Conservation (phyloP, 371 early-diverging fungal species). For the Parasitella parasitica region DNA sequence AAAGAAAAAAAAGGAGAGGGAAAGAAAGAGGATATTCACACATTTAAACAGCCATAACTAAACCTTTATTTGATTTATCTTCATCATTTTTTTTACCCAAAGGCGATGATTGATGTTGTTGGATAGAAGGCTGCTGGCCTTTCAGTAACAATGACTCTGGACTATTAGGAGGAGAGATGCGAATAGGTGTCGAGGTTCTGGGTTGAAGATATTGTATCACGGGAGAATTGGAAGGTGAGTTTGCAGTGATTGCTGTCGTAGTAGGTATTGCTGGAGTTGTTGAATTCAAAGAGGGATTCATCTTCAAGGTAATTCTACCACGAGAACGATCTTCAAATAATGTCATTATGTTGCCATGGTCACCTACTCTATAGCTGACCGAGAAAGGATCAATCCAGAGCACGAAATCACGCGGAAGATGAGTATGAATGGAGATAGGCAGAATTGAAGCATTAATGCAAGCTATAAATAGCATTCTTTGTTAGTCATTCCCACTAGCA, state of each 20-base stretch:
- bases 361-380: conserved; percentile 78
- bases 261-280: not conserved
- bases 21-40: not conserved
- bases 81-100: conserved; percentile 3
- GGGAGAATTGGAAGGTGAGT: conserved; percentile 16
- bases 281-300: conserved; percentile 24
- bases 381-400: conserved; percentile 84
- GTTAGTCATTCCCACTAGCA: not conserved
- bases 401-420: conserved; percentile 74
- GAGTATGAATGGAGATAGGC: conserved; percentile 22
- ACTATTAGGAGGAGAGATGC: conserved; percentile 50
- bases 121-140: not conserved
- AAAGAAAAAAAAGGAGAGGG: not conserved
- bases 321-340: conserved; percentile 70
- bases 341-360: conserved; percentile 71
- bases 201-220: conserved; percentile 35
- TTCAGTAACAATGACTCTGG: conserved; percentile 21
- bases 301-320: conserved; percentile 52
- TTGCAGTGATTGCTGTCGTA: conserved; percentile 9
- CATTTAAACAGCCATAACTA: conserved; percentile 14
- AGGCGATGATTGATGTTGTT: conserved; percentile 1
- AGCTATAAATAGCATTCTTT: conserved; percentile 13
- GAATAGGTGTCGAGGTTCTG: conserved; percentile 40
- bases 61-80: conserved; percentile 13
- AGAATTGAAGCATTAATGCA: conserved; percentile 28